phyloP scores from a whole-genome alignment of 169 alveolate genomes.

The Pseudocohnilembus persalinus region DNA sequence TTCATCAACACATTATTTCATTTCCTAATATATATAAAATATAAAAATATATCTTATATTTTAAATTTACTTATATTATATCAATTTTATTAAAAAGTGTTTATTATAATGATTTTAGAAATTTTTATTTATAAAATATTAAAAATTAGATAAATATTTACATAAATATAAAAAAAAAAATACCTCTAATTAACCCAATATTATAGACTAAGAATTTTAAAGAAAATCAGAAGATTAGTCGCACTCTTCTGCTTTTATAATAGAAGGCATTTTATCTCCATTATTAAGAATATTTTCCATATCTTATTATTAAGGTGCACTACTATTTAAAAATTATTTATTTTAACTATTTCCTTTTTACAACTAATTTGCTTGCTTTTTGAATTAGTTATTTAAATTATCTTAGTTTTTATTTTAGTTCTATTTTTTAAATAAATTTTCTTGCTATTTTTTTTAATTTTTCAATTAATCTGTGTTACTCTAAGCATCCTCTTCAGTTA shows the following conservation, averaged over 20 bases:
- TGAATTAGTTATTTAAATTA: too few relatives aligned
- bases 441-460: too few relatives aligned
- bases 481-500: constrained; percentile 27
- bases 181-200: constrained; percentile 26
- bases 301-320: too few relatives aligned
- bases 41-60: not conserved
- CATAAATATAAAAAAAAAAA: not conserved
- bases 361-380: too few relatives aligned
- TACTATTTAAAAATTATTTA: too few relatives aligned
- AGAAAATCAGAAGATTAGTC: constrained; percentile 42
- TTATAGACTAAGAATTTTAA: constrained; percentile 22
- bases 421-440: too few relatives aligned
- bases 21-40: constrained; percentile 12
- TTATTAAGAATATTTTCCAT: not conserved
- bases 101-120: constrained; percentile 18
- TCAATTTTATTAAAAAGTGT: constrained; percentile 19
- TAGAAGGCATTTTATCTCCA: constrained; percentile 52
- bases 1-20: constrained; percentile 65
- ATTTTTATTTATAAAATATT: constrained; percentile 30
- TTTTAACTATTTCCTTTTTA: too few relatives aligned
- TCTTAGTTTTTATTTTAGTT: too few relatives aligned
- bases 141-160: constrained; percentile 22
- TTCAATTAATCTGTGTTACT: too few relatives aligned
- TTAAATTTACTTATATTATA: constrained; percentile 34
- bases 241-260: constrained; percentile 41